phyloP scores from a whole-genome alignment of 108 stramenopile species.

The Cyclotella cryptica region DNA sequence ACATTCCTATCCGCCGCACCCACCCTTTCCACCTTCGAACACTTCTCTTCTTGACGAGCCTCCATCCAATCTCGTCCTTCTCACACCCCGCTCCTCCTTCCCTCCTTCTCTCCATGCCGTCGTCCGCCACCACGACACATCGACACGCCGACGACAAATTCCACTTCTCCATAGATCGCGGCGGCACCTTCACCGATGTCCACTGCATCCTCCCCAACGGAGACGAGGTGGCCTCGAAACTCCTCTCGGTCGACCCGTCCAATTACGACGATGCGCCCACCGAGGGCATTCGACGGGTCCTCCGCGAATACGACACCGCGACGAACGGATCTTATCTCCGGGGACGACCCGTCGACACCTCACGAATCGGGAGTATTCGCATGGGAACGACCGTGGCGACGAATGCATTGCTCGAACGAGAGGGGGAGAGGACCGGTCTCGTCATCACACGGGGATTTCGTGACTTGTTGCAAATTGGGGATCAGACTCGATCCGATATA shows the following conservation, averaged over 20 bases:
- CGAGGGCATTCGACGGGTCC: constrained; percentile 95
- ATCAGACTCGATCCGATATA: constrained; percentile 93
- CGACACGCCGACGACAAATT: constrained; percentile 74
- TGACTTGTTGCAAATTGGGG: constrained; percentile 94
- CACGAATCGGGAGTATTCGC: constrained; percentile 90
- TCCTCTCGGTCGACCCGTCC: constrained; percentile 92
- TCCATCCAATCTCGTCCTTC: no score
- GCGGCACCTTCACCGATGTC: constrained; percentile 98
- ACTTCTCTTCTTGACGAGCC: no score
- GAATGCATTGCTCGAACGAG: constrained; percentile 95
- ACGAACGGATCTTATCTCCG: constrained; percentile 68
- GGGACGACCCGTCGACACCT: constrained; percentile 68
- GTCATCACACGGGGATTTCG: constrained; percentile 92
- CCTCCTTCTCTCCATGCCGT: no score
- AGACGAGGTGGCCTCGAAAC: constrained; percentile 78
- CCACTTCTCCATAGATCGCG: constrained; percentile 95
- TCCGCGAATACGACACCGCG: constrained; percentile 81
- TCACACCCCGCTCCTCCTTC: no score
- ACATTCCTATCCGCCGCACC: no score
- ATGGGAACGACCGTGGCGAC: constrained; percentile 98
- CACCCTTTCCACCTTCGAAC: no score
- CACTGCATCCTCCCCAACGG: constrained; percentile 78
- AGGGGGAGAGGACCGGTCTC: constrained; percentile 91
- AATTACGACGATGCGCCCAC: constrained; percentile 98
- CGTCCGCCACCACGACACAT: no score